A percentile compares a stretch with the other conserved stretches of the same genome.
Evolutionary conservation across 177 flowering plant species (phyloP).

Genomic region (Vitis hybrid): DNA sequence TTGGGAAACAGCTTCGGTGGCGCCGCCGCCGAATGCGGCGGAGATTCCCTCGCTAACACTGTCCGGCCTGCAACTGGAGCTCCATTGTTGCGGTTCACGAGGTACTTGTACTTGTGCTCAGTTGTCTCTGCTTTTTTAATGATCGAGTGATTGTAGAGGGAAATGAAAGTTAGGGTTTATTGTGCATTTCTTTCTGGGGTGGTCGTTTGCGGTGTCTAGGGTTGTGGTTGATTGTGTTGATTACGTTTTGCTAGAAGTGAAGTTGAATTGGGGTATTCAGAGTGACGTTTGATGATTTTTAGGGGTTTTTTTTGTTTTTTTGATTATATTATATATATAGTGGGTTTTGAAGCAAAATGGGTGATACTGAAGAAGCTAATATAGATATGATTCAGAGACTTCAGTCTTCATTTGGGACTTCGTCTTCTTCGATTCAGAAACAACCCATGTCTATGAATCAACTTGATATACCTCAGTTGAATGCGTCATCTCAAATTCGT

Average conservation of each 20-base stretch:
- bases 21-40: neutral
- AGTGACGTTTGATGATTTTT: no score
- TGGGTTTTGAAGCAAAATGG: constrained; percentile 31
- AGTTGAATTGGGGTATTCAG: no score
- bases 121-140: no score
- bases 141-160: no score
- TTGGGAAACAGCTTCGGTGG: constrained; percentile 12
- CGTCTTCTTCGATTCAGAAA: constrained; percentile 28
- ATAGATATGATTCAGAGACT: constrained; percentile 39
- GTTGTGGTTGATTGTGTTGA: no score
- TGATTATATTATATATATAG: neutral
- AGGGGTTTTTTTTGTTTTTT: no score
- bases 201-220: no score
- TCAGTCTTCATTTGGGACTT: constrained; percentile 40
- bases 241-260: no score
- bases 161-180: no score
- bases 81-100: neutral
- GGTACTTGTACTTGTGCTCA: neutral
- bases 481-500: constrained; percentile 26
- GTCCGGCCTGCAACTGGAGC: no score
- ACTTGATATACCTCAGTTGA: constrained; percentile 35
- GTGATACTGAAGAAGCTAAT: constrained; percentile 36
- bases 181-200: no score
- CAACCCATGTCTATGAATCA: constrained; percentile 26
- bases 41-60: no score